Conservation (phyloP, 352 stramenopile genomes). For the Pythium rishiriense region DNA sequence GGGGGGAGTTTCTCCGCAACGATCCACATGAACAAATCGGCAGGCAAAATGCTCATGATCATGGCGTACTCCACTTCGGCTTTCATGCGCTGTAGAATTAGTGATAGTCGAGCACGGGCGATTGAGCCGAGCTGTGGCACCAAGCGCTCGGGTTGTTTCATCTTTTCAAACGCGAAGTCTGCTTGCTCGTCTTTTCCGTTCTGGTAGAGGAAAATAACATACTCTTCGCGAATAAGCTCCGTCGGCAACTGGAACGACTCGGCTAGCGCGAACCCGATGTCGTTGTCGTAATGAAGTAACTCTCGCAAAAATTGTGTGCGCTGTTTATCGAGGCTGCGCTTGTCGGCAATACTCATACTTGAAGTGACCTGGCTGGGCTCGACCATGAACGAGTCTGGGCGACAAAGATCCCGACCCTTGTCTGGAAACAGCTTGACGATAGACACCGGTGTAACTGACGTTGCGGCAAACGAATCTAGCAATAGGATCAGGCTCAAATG, state of each 20-base stretch:
- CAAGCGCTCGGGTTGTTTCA: slow-evolving; percentile 65
- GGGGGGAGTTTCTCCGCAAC: slow-evolving; percentile 51
- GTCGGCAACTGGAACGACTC: slow-evolving; percentile 75
- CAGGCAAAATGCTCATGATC: slow-evolving; percentile 82
- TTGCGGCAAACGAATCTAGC: slow-evolving; percentile 79
- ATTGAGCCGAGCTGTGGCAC: slow-evolving; percentile 63
- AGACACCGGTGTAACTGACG: slow-evolving; percentile 64
- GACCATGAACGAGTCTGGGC: slow-evolving; percentile 54
- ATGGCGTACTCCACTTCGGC: slow-evolving; percentile 68
- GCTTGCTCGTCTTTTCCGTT: slow-evolving; percentile 66
- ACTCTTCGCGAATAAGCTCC: slow-evolving; percentile 75
- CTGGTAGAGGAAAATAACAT: slow-evolving; percentile 82
- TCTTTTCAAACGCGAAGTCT: slow-evolving; percentile 73
- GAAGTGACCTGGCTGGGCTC: neutral
- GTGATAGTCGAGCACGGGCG: slow-evolving; percentile 60
- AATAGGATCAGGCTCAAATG: slow-evolving; percentile 79
- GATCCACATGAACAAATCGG: slow-evolving; percentile 77
- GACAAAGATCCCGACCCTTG: slow-evolving; percentile 53
- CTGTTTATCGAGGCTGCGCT: slow-evolving; percentile 39
- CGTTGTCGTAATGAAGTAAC: slow-evolving; percentile 67
- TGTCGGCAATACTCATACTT: slow-evolving; percentile 18
- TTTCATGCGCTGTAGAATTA: slow-evolving; percentile 82
- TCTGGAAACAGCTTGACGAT: slow-evolving; percentile 64
- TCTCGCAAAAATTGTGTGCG: slow-evolving; percentile 71
- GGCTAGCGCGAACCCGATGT: slow-evolving; percentile 60